Base-by-base conservation (phyloP, 2,329 filamentous ascomycete species). In the Trichothecium sympodiale region DNA sequence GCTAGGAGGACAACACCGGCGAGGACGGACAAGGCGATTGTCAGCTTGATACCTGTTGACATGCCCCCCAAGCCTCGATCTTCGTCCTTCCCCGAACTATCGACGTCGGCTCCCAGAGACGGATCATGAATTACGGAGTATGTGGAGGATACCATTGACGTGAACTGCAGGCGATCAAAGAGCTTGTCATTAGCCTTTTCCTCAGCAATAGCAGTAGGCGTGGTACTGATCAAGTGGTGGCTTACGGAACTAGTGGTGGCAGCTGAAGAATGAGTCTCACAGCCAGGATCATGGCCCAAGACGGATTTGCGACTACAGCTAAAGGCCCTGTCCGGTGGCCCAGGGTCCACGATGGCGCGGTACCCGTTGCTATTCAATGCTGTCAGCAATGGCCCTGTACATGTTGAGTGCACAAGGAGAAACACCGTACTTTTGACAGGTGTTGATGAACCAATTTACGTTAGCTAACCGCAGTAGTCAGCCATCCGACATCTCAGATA, bases 401-500 rank as follows among this genome's bases (percentile, higher is more conserved):
- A n/a, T n/a, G n/a, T n/a, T n/a, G n/a, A n/a, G n/a, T n/a, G n/a
- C 25, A 34, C 9, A 4, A n/a, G 18, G 33, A n/a, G 26, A 18
- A 18, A 20, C 14, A 30, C 7, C 61, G 52, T 54, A 73, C 70
- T 62, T 63, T 46, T 65, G 57, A 38, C 69, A 74, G 37, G 55
- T 51, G 44, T 63, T 67, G 52, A 72, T 69, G 38, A 73, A 55
- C 46, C 57, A 55, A 43, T 70, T 64, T 35, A 72, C 62, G 44
- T 60, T 69, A 33, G 69, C 70, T 74, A 35, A 15, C 26, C 6
- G 15, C 27, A 13, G 23, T 31, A 25, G 30, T 38, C 18, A 39
- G 31, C 32, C 33, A 20, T 23, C 25, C 14, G n/a, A 27, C 15
- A 27, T 9, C 25, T 17, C 23, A 27, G 33, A 8, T 27, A 12